These are phyloP conservation scores for Plasmodium blacklocki DNA, from an alignment of 169 alveolate genomes.

Conservation along the genomic window DNA sequence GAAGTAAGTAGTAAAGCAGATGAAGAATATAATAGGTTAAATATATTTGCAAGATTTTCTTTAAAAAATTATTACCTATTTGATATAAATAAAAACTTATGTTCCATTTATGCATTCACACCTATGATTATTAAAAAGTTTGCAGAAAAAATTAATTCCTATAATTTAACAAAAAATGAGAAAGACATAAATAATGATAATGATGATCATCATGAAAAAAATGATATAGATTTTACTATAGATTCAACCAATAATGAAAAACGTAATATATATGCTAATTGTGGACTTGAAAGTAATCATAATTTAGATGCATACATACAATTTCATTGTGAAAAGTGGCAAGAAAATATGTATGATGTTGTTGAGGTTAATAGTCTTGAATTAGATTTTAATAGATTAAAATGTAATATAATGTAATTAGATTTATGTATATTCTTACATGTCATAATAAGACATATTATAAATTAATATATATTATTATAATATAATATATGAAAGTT, in stretches of 20 bases:
- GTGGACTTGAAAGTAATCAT: slow-evolving; percentile 21
- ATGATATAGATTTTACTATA: slow-evolving; percentile 14
- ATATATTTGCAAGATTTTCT: slow-evolving; percentile 64
- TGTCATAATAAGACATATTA: too few relatives aligned
- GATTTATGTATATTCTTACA: too few relatives aligned
- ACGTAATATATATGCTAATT: slow-evolving; percentile 11
- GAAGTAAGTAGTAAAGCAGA: slow-evolving; percentile 33
- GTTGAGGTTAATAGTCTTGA: slow-evolving; percentile 76
- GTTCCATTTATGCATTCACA: slow-evolving; percentile 61
- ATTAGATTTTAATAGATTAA: slow-evolving; percentile 57
- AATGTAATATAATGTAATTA: slow-evolving; percentile 61
- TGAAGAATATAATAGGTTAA: slow-evolving; percentile 49
- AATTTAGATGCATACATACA: slow-evolving; percentile 71
- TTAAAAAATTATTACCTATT: slow-evolving; percentile 53
- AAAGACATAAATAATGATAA: neutral
- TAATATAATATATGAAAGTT: too few relatives aligned
- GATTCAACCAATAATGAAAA: slow-evolving; percentile 32
- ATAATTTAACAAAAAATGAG: slow-evolving; percentile 15
- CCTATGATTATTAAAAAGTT: slow-evolving; percentile 74
- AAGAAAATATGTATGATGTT: slow-evolving; percentile 73
- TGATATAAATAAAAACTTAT: slow-evolving; percentile 70
- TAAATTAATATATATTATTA: too few relatives aligned
- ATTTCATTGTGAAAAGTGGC: slow-evolving; percentile 77
- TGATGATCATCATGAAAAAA: neutral
- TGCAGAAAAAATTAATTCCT: slow-evolving; percentile 70